phyloP scores from a whole-genome alignment of 495 filamentous ascomycete species.

The Cercophora sp. region DNA sequence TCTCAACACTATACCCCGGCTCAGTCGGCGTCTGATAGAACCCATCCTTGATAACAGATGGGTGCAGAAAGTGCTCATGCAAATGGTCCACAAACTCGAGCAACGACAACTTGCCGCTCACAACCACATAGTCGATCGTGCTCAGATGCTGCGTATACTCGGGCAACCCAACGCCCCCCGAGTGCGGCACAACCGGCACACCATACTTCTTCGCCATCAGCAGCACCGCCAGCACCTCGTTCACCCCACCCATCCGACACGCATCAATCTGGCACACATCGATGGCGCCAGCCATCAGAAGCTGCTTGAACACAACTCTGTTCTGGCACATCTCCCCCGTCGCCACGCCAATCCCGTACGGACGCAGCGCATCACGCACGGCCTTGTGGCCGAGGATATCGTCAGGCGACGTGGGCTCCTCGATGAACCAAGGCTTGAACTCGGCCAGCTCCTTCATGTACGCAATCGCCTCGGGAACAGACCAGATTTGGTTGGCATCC shows the following conservation, averaged over 20 bases:
- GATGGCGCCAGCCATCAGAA: constrained; percentile 72
- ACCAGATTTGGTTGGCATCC: constrained; percentile 95
- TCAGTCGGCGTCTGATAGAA: constrained; percentile 82
- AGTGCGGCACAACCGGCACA: constrained; percentile 84
- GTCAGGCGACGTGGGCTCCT: constrained; percentile 93
- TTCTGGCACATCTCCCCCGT: constrained; percentile 98
- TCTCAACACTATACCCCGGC: constrained; percentile 87
- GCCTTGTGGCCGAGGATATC: constrained; percentile 87
- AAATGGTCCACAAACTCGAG: constrained; percentile 91
- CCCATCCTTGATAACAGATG: constrained; percentile 73
- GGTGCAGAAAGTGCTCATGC: constrained; percentile 89
- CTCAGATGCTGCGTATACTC: constrained; percentile 93
- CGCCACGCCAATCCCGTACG: constrained; percentile 76
- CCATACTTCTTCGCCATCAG: constrained; percentile 83
- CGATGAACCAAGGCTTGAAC: constrained; percentile 95
- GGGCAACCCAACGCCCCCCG: constrained; percentile 83
- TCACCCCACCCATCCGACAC: constrained; percentile 86
- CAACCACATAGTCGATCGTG: constrained; percentile 91
- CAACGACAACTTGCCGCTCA: constrained; percentile 73
- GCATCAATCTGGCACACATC: constrained; percentile 90
- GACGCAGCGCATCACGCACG: constrained; percentile 71
- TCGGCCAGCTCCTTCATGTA: constrained; percentile 80
- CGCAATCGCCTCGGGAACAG: constrained; percentile 82
- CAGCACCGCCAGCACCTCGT: constrained; percentile 88
- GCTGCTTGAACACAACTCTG: constrained; percentile 89